Conservation (phyloP, 805 yeast species). For the Dipodascus albidus region DNA sequence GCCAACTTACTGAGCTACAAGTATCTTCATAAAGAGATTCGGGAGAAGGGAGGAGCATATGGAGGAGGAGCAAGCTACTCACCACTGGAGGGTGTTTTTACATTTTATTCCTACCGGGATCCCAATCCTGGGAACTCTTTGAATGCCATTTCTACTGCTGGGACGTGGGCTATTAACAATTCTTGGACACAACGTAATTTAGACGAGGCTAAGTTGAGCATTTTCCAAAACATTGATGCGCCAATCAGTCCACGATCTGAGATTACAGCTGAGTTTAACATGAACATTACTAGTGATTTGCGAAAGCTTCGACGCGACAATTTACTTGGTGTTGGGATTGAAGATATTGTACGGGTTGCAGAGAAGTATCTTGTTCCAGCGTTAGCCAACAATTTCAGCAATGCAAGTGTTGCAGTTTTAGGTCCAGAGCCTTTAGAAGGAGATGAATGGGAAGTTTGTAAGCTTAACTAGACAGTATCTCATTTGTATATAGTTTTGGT, state of each 20-base stretch:
- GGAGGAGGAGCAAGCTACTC: conserved; percentile 90
- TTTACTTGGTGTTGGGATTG: conserved; percentile 51
- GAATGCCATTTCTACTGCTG: conserved; percentile 42
- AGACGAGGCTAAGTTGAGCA: conserved; percentile 80
- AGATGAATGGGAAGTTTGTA: background rate
- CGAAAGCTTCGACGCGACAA: conserved; percentile 69
- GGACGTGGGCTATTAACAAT: conserved; percentile 35
- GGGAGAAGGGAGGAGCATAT: conserved; percentile 96
- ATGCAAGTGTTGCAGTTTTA: background rate
- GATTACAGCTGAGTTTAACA: conserved; percentile 54
- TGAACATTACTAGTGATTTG: conserved; percentile 67
- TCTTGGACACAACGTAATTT: conserved; percentile 54
- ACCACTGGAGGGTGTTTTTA: conserved; percentile 68
- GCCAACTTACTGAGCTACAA: conserved; percentile 74
- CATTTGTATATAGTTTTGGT: background rate
- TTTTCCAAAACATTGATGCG: conserved; percentile 87
- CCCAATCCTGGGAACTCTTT: conserved; percentile 74
- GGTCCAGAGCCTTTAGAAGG: background rate
- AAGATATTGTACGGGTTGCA: conserved; percentile 55
- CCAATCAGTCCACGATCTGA: conserved; percentile 75
- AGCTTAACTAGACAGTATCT: background rate
- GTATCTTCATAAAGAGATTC: conserved; percentile 73
- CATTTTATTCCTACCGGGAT: conserved; percentile 86
- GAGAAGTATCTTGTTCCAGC: conserved; percentile 44
- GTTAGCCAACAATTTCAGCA: conserved; percentile 12